A percentile compares a stretch with the other conserved stretches of the same genome.
Evolutionary conservation across 192 early-diverging fungal genomes (phyloP).

Genomic region (Coemansia sp.): DNA sequence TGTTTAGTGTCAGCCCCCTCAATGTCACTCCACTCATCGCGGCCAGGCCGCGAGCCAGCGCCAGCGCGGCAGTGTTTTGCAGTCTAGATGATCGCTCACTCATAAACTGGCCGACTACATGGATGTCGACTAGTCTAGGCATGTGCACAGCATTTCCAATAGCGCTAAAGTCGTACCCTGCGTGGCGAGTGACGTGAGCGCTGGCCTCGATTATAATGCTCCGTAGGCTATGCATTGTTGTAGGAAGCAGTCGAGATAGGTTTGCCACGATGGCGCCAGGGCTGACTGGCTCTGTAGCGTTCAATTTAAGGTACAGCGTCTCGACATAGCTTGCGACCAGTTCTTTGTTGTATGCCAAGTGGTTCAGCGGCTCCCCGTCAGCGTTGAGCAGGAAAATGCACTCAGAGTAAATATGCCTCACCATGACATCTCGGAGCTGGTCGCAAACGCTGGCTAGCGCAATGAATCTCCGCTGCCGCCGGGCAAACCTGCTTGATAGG

Average conservation of each 20-base stretch:
- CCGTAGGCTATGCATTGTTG: background rate
- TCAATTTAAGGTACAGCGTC: constrained; percentile 11
- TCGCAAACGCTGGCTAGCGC: background rate
- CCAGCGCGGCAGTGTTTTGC: background rate
- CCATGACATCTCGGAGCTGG: background rate
- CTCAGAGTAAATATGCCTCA: background rate
- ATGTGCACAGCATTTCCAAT: background rate
- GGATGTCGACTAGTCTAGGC: constrained; percentile 5
- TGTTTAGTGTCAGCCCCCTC: background rate
- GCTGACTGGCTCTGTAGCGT: background rate
- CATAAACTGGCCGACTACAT: background rate
- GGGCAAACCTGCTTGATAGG: background rate
- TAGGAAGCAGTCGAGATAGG: constrained; percentile 3
- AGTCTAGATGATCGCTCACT: background rate
- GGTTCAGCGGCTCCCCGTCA: background rate
- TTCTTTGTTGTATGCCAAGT: background rate
- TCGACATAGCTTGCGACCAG: background rate
- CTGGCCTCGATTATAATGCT: constrained; percentile 8
- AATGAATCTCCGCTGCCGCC: background rate
- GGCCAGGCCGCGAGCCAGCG: background rate
- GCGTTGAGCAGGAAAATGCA: background rate
- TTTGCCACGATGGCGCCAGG: background rate
- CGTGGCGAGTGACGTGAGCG: background rate
- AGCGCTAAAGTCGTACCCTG: background rate
- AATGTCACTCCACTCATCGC: background rate